Conservation (phyloP, 805 yeast genomes). For the Wickerhamiella spandovensis region DNA sequence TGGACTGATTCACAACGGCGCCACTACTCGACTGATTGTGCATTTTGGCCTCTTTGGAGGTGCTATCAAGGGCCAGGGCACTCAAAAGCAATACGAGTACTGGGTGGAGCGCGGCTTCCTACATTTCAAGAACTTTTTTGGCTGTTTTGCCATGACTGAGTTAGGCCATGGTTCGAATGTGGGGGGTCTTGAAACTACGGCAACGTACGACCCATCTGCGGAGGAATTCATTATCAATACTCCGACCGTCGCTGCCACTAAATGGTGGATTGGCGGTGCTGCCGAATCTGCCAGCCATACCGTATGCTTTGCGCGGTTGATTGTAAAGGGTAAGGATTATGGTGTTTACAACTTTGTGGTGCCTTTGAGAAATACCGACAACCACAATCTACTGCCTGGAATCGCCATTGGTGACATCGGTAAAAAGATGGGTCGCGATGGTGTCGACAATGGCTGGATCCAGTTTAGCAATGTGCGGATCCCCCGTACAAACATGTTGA, state of each 20-base stretch:
- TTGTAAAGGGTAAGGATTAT: slow-evolving; percentile 70
- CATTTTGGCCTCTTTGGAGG: slow-evolving; percentile 75
- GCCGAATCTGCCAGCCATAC: slow-evolving; percentile 88
- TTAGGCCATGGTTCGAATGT: slow-evolving; percentile 90
- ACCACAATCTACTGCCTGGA: slow-evolving; percentile 64
- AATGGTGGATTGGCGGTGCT: slow-evolving; percentile 99
- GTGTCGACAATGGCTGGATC: slow-evolving; percentile 94
- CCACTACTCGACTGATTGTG: slow-evolving; percentile 74
- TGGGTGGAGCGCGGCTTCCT: slow-evolving; percentile 57
- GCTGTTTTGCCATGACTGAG: slow-evolving; percentile 92
- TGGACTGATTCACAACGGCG: slow-evolving; percentile 50
- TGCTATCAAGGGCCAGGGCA: slow-evolving; percentile 78
- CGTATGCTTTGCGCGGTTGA: slow-evolving; percentile 70
- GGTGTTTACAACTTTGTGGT: slow-evolving; percentile 91
- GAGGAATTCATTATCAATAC: slow-evolving; percentile 69
- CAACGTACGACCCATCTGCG: slow-evolving; percentile 51
- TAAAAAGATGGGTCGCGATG: slow-evolving; percentile 90
- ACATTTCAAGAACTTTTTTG: slow-evolving; percentile 34
- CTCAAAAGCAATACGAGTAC: slow-evolving; percentile 66
- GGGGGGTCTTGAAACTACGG: slow-evolving; percentile 87
- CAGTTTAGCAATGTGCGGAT: slow-evolving; percentile 74
- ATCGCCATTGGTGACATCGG: slow-evolving; percentile 84
- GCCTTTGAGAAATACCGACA: slow-evolving; percentile 61
- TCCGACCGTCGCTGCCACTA: slow-evolving; percentile 85
- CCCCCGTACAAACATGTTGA: slow-evolving; percentile 73